These are phyloP conservation scores for Lotmaria passim DNA, from an alignment of 208 protist genomes.

Conservation along the genomic window DNA sequence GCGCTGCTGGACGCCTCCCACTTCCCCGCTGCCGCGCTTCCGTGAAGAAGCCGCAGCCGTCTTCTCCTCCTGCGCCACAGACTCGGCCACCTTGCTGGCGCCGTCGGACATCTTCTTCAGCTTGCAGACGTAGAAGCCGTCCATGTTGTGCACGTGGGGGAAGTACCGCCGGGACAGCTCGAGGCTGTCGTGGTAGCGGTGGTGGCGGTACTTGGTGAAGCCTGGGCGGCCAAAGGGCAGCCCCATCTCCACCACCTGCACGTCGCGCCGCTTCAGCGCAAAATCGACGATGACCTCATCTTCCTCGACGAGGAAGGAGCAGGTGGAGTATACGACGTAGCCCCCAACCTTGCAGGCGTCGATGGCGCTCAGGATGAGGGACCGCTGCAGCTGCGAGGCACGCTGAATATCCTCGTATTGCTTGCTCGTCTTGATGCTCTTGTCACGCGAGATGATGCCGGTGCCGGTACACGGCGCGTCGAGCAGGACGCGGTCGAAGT, in stretches of 20 bases:
- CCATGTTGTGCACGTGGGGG: slow-evolving; percentile 99
- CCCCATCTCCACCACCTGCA: slow-evolving; percentile 94
- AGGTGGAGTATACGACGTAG: slow-evolving; percentile 99
- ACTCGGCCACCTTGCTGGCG: slow-evolving; percentile 13
- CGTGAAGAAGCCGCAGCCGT: neutral
- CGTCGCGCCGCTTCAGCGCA: slow-evolving; percentile 91
- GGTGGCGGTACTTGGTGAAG: slow-evolving; percentile 87
- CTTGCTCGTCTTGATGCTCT: slow-evolving; percentile 95
- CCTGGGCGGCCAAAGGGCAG: slow-evolving; percentile 95
- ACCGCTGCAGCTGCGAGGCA: slow-evolving; percentile 94
- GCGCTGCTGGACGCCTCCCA: neutral
- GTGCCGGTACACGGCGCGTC: slow-evolving; percentile 99
- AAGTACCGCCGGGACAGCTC: slow-evolving; percentile 91
- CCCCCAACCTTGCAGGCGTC: slow-evolving; percentile 96
- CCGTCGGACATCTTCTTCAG: slow-evolving; percentile 93
- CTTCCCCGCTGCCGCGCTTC: neutral
- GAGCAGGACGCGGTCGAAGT: slow-evolving; percentile 94
- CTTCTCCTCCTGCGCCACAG: neutral
- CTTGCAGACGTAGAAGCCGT: slow-evolving; percentile 99
- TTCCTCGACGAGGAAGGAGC: slow-evolving; percentile 97
- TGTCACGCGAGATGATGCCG: slow-evolving; percentile 99
- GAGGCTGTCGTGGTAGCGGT: slow-evolving; percentile 82
- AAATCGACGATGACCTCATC: slow-evolving; percentile 99
- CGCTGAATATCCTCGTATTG: slow-evolving; percentile 92
- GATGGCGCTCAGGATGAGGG: slow-evolving; percentile 98